phyloP scores from a whole-genome alignment of 768 basidiomycete genomes.

The Lentinula detonsa region DNA sequence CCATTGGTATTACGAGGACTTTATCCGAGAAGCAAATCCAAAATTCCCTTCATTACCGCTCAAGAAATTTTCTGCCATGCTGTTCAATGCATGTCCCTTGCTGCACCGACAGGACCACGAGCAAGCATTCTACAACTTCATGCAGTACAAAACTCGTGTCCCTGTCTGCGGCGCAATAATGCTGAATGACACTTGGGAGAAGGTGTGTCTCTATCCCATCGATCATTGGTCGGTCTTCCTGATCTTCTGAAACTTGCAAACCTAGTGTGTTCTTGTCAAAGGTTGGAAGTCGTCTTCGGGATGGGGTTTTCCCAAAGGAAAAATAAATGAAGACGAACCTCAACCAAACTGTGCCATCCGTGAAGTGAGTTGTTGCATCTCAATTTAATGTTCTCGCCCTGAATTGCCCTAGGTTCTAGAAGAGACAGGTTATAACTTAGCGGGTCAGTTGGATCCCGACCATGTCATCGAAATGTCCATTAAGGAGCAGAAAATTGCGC shows the following conservation, averaged over 20 bases:
- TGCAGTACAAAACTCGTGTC: constrained; percentile 94
- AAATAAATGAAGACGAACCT: constrained; percentile 93
- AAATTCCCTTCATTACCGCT: constrained; percentile 83
- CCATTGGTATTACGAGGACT: constrained; percentile 99
- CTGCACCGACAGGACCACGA: constrained; percentile 84
- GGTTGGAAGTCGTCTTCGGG: constrained; percentile 96
- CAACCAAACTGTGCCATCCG: constrained; percentile 81
- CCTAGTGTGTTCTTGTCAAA: constrained; percentile 92
- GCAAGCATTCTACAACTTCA: constrained; percentile 81
- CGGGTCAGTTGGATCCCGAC: constrained; percentile 54
- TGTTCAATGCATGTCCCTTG: constrained; percentile 82
- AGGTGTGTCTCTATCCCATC: constrained; percentile 43
- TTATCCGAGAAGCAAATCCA: constrained; percentile 87
- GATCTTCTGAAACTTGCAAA: background rate
- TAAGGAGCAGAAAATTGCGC: constrained; percentile 84
- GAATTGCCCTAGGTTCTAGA: constrained; percentile 69
- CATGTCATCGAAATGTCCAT: constrained; percentile 82
- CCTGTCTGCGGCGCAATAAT: constrained; percentile 98
- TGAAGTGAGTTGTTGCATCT: constrained; percentile 55
- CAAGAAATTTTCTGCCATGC: constrained; percentile 88
- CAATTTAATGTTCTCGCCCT: background rate
- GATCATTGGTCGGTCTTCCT: constrained; percentile 7
- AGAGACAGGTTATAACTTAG: constrained; percentile 92
- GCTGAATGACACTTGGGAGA: constrained; percentile 88
- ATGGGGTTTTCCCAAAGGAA: constrained; percentile 99